These are phyloP conservation scores for Akebia trifoliata DNA, from an alignment of 164 flowering plant species.

Conservation along the genomic window DNA sequence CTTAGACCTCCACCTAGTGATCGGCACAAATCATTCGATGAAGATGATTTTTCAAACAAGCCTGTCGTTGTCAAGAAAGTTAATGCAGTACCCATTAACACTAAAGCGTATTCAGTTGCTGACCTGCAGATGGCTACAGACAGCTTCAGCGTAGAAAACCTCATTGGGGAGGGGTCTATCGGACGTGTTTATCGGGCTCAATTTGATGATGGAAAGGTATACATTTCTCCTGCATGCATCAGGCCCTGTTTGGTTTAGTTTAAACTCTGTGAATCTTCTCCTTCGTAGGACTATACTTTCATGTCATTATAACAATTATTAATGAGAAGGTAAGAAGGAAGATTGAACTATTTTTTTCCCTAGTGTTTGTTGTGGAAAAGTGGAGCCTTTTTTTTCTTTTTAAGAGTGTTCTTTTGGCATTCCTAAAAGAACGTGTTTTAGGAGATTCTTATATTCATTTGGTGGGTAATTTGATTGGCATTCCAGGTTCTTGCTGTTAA, in stretches of 20 bases:
- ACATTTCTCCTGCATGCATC: not conserved
- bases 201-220: slow-evolving; percentile 86
- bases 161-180: slow-evolving; percentile 85
- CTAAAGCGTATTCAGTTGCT: slow-evolving; percentile 62
- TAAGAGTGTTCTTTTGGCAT: slow-evolving; percentile 2
- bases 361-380: too few species aligned
- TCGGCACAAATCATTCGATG: slow-evolving; percentile 83
- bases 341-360: too few species aligned
- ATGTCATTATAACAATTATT: not conserved
- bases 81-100: slow-evolving; percentile 41
- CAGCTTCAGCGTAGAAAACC: slow-evolving; percentile 75
- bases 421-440: slow-evolving; percentile 17
- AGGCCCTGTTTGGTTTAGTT: not conserved
- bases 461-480: too few species aligned
- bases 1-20: slow-evolving; percentile 87
- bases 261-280: not conserved
- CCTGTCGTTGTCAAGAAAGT: slow-evolving; percentile 54
- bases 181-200: slow-evolving; percentile 95
- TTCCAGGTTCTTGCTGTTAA: slow-evolving; percentile 95
- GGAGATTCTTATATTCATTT: too few species aligned
- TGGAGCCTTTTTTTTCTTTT: too few species aligned
- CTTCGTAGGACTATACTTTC: not conserved
- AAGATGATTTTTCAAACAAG: slow-evolving; percentile 54
- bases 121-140: slow-evolving; percentile 94
- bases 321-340: too few species aligned